These are phyloP conservation scores for Rhynchosporium agropyri DNA, from an alignment of 2,329 filamentous ascomycete genomes.

Conservation along the genomic window DNA sequence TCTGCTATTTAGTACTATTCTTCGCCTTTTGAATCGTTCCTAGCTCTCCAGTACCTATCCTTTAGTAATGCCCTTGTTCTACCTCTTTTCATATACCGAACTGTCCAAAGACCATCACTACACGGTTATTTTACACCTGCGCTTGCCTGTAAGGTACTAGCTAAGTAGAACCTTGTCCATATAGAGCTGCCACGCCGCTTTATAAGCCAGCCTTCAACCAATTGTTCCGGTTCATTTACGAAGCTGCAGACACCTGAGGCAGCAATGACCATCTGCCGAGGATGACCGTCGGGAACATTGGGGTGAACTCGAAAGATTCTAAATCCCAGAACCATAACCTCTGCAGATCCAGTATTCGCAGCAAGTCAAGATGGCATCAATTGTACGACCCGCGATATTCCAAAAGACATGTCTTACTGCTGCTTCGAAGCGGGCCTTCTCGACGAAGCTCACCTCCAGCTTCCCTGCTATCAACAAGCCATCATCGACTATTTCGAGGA, in stretches of 20 bases:
- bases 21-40: too few relatives aligned
- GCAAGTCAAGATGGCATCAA: slow-evolving; percentile 51
- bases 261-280: slow-evolving; percentile 26
- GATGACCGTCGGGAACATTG: slow-evolving; percentile 17
- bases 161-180: not conserved
- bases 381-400: slow-evolving; percentile 53
- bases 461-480: slow-evolving; percentile 42
- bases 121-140: too few relatives aligned
- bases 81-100: too few relatives aligned
- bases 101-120: too few relatives aligned
- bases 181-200: slow-evolving; percentile 20
- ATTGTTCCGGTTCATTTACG: slow-evolving; percentile 9
- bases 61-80: too few relatives aligned
- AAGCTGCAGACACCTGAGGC: slow-evolving; percentile 7
- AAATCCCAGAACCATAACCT: slow-evolving; percentile 18
- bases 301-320: slow-evolving; percentile 11
- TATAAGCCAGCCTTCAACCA: slow-evolving; percentile 11
- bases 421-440: slow-evolving; percentile 49
- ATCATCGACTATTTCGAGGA: slow-evolving; percentile 36
- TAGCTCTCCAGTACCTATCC: too few relatives aligned
- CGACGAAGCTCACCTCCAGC: slow-evolving; percentile 44
- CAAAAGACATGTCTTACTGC: slow-evolving; percentile 49
- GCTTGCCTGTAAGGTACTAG: too few relatives aligned
- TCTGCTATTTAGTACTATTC: too few relatives aligned
- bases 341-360: slow-evolving; percentile 25